phyloP scores from a whole-genome alignment of 305 asterid genomes.

The Ajuga reptans region DNA sequence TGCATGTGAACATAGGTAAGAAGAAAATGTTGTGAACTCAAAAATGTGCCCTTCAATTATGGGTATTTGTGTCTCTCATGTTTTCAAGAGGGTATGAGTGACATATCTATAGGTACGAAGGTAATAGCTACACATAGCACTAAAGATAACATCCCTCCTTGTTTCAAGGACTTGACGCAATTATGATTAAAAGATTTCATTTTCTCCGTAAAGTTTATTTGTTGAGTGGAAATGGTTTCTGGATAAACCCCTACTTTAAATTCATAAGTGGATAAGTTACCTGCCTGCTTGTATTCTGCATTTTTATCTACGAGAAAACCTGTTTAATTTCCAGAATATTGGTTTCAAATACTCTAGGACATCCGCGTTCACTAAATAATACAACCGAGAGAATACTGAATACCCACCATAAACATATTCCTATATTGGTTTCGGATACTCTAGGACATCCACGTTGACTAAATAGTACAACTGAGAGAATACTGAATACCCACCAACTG shows the following conservation, averaged over 20 bases:
- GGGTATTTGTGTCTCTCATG: neutral
- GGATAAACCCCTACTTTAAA: neutral
- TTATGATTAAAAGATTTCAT: neutral
- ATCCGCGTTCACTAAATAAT: neutral
- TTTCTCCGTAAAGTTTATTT: neutral
- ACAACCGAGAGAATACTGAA: no score
- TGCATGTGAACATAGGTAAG: conserved; percentile 87
- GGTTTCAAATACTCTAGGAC: neutral
- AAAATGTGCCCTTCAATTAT: neutral
- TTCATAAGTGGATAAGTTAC: neutral
- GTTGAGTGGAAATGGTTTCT: neutral
- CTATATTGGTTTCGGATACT: neutral
- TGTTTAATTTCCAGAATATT: neutral
- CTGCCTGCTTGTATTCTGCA: conserved; percentile 1
- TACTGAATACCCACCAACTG: neutral
- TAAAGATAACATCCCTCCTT: neutral
- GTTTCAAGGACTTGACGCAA: neutral
- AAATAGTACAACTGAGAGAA: neutral
- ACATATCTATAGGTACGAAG: neutral
- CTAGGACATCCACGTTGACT: neutral
- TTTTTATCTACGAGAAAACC: neutral
- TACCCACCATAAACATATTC: no score
- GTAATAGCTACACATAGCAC: neutral
- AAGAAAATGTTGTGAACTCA: neutral
- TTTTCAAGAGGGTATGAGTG: neutral